phyloP scores from a whole-genome alignment of 176 grass and related monocot genomes.

The Rhynchospora pubera region DNA sequence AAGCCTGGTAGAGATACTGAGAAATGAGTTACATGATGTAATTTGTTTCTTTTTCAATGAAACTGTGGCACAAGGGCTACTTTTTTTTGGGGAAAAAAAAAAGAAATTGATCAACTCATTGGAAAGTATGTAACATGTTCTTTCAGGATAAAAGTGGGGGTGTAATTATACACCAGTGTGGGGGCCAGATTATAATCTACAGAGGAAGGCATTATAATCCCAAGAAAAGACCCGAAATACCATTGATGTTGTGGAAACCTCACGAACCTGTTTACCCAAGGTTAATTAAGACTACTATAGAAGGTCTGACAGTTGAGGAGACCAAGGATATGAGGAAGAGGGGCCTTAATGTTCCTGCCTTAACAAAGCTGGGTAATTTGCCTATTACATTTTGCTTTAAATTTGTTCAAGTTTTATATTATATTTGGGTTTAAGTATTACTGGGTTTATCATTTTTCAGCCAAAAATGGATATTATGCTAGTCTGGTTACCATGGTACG shows the following conservation, averaged over 20 bases:
- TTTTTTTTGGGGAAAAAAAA: background rate
- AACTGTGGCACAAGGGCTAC: too few species aligned
- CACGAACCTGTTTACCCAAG: conserved; percentile 70
- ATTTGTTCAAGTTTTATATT: background rate
- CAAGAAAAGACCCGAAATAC: conserved; percentile 73
- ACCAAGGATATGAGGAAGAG: conserved; percentile 86
- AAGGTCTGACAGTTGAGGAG: conserved; percentile 62
- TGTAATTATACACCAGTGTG: conserved; percentile 59
- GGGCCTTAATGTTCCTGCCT: conserved; percentile 49
- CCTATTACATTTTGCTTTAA: background rate
- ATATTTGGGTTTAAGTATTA: background rate
- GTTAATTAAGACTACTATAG: conserved; percentile 74
- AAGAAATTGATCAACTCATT: background rate
- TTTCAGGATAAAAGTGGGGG: conserved; percentile 82
- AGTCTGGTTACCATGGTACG: conserved; percentile 61
- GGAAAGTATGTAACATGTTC: background rate
- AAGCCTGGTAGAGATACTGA: too few species aligned
- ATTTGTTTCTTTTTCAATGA: too few species aligned
- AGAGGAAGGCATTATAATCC: conserved; percentile 81
- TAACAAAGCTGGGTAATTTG: conserved; percentile 74
- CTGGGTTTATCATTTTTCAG: conserved; percentile 32
- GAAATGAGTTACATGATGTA: too few species aligned
- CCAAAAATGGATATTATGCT: conserved; percentile 84
- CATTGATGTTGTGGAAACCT: conserved; percentile 92
- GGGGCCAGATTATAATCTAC: conserved; percentile 57